Conservation (phyloP, 768 basidiomycete species). For the Lactarius deliciosus region DNA sequence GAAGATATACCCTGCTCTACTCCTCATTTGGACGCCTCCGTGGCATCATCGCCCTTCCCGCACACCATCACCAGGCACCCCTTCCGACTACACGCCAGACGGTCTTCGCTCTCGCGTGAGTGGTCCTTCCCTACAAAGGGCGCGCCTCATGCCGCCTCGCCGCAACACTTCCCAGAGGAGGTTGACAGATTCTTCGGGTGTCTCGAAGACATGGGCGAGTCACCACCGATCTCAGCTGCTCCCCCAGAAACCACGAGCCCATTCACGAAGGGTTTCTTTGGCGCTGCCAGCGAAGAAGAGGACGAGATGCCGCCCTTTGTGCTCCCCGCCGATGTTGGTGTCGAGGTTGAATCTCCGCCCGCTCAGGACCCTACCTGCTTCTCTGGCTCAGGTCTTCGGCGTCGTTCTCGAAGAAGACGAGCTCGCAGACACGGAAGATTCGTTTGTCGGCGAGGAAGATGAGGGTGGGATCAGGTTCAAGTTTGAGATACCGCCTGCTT, state of each 20-base stretch:
- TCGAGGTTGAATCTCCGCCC: slow-evolving; percentile 33
- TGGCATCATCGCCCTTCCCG: slow-evolving; percentile 35
- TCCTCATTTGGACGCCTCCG: slow-evolving; percentile 37
- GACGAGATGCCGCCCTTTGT: slow-evolving; percentile 54
- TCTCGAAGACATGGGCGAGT: slow-evolving; percentile 50
- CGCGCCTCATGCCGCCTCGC: slow-evolving; percentile 22
- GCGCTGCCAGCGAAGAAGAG: slow-evolving; percentile 43
- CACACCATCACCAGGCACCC: slow-evolving; percentile 32
- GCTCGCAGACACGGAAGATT: slow-evolving; percentile 42
- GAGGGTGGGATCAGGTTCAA: slow-evolving; percentile 71
- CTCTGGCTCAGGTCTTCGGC: slow-evolving; percentile 39
- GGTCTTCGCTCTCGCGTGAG: slow-evolving; percentile 55
- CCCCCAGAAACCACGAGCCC: slow-evolving; percentile 49
- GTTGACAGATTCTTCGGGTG: slow-evolving; percentile 80
- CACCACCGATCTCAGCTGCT: slow-evolving; percentile 42
- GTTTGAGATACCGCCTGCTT: slow-evolving; percentile 57
- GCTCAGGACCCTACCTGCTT: slow-evolving; percentile 39
- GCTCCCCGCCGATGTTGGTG: slow-evolving; percentile 47
- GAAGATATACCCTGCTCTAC: slow-evolving; percentile 35
- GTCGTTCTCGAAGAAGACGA: slow-evolving; percentile 50
- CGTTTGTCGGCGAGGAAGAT: slow-evolving; percentile 57
- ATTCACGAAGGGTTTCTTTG: slow-evolving; percentile 55
- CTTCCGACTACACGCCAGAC: slow-evolving; percentile 36
- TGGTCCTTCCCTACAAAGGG: slow-evolving; percentile 56
- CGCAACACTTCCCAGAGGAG: slow-evolving; percentile 42